Evolutionary conservation across 73 alveolate genomes (phyloP), one percentile per base, ranked within the genome.

Genomic region (Vitrella brassicaformis): DNA sequence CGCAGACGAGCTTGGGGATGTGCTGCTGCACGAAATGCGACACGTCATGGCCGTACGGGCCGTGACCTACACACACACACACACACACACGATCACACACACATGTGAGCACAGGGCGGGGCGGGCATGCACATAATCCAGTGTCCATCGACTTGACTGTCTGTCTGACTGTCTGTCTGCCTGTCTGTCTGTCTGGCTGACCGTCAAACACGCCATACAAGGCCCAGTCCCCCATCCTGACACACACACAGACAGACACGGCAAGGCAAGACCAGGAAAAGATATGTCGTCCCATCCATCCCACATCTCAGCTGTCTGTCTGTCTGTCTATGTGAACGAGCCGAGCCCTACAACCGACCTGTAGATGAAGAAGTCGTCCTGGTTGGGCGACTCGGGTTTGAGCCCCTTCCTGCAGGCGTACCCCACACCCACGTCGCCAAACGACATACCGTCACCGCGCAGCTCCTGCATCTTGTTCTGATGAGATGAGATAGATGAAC

Each of bases 21-120:
- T 72, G 31, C 0, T 84, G 81, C 31, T 82, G 86, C 66, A 81
- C 93, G 69, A 66, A 89, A 26, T 83, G 84, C n/a, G 89, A 74
- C 0, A 86, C 88, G 27, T 75, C 45, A 68, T 89, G 95, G 26
- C 95, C 95, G 65, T 75, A 82, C 0, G 83, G 84, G 0, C 95
- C 95, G 78, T 89, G 95, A 39, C 56, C 56, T 4, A 8, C 56
- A 14, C 4, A 39, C 22, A 39, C 56, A 39, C 56, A 8, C 56
- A 39, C 22, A 39, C 56, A 39, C 22, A 39, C 56, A 39, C 22
- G 14, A 4, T 4, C 22, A 39, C 22, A 39, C 22, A 14, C 22
- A 14, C 4, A 14, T 4, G 14, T 8, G 56, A 39, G 56, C 22
- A 4, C 56, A 39, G 56, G 56, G n/a, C n/a, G n/a, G n/a, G n/a